A percentile compares a stretch with the other conserved stretches of the same genome.
These are phyloP conservation scores for Porphyridium purpureum DNA, from an alignment of 23 red algal genomes.

Conservation along the genomic window DNA sequence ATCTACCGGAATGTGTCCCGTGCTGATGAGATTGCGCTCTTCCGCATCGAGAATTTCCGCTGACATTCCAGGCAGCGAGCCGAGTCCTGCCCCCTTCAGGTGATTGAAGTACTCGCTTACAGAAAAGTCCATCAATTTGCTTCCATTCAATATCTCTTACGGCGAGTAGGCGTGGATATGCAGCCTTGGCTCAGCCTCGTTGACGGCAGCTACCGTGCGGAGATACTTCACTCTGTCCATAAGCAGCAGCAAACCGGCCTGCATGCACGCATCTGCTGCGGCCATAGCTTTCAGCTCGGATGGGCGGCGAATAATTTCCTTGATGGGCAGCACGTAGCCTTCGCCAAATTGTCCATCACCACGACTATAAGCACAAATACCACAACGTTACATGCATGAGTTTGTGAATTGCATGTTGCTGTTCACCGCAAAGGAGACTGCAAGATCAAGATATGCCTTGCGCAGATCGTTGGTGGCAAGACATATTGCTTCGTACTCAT, in stretches of 20 bases:
- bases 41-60: too few species aligned
- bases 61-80: too few species aligned
- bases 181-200: not conserved
- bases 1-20: too few species aligned
- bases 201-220: not conserved
- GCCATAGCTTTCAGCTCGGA: not conserved
- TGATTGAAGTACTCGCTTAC: too few species aligned
- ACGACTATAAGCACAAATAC: conserved; percentile 4
- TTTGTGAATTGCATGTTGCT: conserved; percentile 7
- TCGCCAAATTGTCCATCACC: not conserved
- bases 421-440: conserved; percentile 2
- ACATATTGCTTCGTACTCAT: too few species aligned
- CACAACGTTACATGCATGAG: conserved; percentile 1
- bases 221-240: not conserved
- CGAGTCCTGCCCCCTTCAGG: too few species aligned
- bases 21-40: too few species aligned
- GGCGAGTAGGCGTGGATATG: too few species aligned
- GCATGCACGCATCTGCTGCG: conserved; percentile 1
- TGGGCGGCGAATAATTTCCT: not conserved
- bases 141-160: too few species aligned
- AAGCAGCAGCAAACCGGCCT: not conserved
- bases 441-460: too few species aligned
- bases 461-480: too few species aligned
- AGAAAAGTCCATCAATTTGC: too few species aligned
- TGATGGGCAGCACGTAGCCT: not conserved